Evolutionary conservation across 495 filamentous ascomycete species (phyloP).

Genomic region (Staphylotrichum longicolle): DNA sequence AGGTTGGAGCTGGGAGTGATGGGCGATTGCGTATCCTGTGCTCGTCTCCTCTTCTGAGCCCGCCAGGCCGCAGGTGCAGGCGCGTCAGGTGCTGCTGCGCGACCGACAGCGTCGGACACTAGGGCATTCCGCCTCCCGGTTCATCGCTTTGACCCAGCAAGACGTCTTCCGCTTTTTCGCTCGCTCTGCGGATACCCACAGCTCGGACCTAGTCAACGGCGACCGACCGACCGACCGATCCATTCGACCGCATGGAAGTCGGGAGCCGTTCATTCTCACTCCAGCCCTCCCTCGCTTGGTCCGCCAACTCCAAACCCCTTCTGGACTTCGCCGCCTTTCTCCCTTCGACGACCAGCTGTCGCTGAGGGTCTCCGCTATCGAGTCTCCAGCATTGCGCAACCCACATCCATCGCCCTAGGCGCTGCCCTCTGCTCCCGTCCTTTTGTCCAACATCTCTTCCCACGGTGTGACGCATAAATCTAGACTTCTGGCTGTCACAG

Average conservation of each 20-base stretch:
- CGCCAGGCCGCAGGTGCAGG: background rate
- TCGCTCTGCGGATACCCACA: background rate
- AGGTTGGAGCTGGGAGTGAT: slow-evolving; percentile 8
- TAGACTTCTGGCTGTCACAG: background rate
- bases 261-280: background rate
- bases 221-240: background rate
- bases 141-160: background rate
- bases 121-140: background rate
- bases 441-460: too few species aligned
- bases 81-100: slow-evolving; percentile 1
- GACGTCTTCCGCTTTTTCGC: background rate
- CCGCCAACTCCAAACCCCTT: background rate
- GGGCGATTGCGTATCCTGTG: background rate
- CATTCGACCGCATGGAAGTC: slow-evolving; percentile 3
- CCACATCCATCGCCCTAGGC: too few species aligned
- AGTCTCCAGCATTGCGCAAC: too few species aligned
- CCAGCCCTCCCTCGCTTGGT: background rate
- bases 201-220: background rate
- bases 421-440: too few species aligned
- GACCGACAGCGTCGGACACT: background rate
- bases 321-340: too few species aligned
- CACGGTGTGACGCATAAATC: too few species aligned
- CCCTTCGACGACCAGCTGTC: too few species aligned
- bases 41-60: slow-evolving; percentile 6
- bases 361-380: too few species aligned